A percentile compares a stretch with the other conserved stretches of the same genome.
phyloP scores from a whole-genome alignment of 306 rosid genomes.

The Vigna radiata region DNA sequence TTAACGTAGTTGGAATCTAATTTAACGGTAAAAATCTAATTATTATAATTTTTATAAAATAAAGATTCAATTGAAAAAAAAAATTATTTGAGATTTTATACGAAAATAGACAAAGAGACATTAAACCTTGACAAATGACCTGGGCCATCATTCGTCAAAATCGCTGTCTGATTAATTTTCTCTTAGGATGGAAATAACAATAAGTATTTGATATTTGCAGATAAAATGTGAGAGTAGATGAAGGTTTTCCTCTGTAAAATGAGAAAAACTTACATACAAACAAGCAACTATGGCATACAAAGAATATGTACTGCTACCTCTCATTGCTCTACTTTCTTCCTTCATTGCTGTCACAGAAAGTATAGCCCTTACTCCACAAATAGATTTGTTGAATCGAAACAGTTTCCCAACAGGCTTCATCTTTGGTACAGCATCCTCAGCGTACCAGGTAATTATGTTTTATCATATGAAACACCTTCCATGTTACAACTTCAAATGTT shows the following conservation, averaged over 20 bases:
- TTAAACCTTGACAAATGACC: too few species aligned
- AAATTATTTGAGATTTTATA: too few species aligned
- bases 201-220: too few species aligned
- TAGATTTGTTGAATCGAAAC: constrained; percentile 13
- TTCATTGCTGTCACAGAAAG: background rate
- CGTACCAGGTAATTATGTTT: constrained; percentile 23
- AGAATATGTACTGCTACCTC: background rate
- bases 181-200: too few species aligned
- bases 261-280: background rate
- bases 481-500: background rate
- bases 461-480: background rate
- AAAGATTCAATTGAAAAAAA: too few species aligned
- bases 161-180: too few species aligned
- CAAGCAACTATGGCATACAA: constrained; percentile 14
- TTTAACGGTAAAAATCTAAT: too few species aligned
- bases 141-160: too few species aligned
- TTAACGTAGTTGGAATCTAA: too few species aligned
- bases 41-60: too few species aligned
- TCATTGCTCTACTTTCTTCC: background rate
- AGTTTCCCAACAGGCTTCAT: constrained; percentile 38
- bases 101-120: too few species aligned
- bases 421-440: constrained; percentile 45
- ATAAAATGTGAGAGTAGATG: background rate
- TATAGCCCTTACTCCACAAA: background rate
- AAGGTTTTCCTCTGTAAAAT: constrained; percentile 1